Evolutionary conservation across 2,329 filamentous ascomycete genomes (phyloP).

Genomic region (Fusarium robinianum): DNA sequence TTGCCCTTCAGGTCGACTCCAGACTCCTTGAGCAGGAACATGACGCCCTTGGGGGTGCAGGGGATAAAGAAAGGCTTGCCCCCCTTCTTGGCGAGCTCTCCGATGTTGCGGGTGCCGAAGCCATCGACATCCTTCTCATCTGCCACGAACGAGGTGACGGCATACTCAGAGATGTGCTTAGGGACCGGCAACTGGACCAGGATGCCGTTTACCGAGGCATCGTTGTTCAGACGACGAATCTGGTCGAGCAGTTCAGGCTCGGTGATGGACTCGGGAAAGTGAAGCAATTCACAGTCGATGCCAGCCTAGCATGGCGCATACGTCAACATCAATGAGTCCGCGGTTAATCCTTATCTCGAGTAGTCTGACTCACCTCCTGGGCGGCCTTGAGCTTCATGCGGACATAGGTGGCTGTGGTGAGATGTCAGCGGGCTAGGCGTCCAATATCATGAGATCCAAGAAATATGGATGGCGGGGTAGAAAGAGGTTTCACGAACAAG

Average conservation of each 20-base stretch:
- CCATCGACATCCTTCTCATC: slow-evolving; percentile 98
- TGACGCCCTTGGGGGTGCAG: slow-evolving; percentile 96
- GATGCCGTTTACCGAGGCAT: slow-evolving; percentile 84
- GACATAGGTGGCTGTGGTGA: slow-evolving; percentile 82
- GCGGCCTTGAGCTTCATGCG: slow-evolving; percentile 99
- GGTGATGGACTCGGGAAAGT: slow-evolving; percentile 78
- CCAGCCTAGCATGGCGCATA: slow-evolving; percentile 65
- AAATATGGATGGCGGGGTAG: slow-evolving; percentile 27
- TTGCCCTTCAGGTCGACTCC: slow-evolving; percentile 86
- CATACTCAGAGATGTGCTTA: slow-evolving; percentile 86
- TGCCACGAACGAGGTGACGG: slow-evolving; percentile 84
- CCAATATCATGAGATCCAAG: slow-evolving; percentile 9
- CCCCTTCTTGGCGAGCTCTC: slow-evolving; percentile 93
- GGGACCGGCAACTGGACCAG: slow-evolving; percentile 93
- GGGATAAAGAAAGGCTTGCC: slow-evolving; percentile 88
- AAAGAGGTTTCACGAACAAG: slow-evolving; percentile 63
- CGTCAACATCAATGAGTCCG: neutral
- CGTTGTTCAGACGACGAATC: slow-evolving; percentile 82
- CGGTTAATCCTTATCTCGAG: slow-evolving; percentile 5
- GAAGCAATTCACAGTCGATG: slow-evolving; percentile 84
- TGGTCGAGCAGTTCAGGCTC: slow-evolving; percentile 85
- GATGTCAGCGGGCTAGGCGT: slow-evolving; percentile 24
- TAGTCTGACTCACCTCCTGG: slow-evolving; percentile 66
- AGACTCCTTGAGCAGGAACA: slow-evolving; percentile 84
- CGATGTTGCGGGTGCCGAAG: slow-evolving; percentile 92